Percentiles rank a stretch among this genome's conserved stretches.
Evolutionary conservation across 441 rosid genomes (phyloP).

Genomic region (Pelargonium cotyledonis): DNA sequence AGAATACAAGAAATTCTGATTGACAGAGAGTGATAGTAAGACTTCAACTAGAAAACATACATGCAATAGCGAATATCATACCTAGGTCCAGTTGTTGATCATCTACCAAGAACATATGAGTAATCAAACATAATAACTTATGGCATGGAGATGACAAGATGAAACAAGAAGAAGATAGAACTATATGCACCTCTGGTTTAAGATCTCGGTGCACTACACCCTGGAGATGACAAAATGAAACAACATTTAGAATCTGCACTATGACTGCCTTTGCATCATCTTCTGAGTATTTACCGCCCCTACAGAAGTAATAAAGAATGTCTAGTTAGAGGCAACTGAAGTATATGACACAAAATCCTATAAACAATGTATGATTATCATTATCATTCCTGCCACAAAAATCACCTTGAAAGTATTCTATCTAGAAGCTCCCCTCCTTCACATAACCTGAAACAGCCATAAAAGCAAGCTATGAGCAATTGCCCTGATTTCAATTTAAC

Average conservation of each 20-base stretch:
- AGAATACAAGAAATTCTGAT: conserved; percentile 82
- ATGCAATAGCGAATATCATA: conserved; percentile 6
- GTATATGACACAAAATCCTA: conserved; percentile 10
- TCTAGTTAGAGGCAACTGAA: conserved; percentile 24
- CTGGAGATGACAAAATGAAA: conserved; percentile 84
- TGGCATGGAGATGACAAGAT: neutral
- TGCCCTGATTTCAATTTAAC: neutral
- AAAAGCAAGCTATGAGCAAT: conserved; percentile 2
- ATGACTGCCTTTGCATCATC: conserved; percentile 86
- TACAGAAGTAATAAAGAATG: conserved; percentile 24
- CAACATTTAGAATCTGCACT: conserved; percentile 79
- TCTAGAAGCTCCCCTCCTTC: conserved; percentile 98
- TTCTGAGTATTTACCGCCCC: conserved; percentile 95
- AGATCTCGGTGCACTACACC: conserved; percentile 96
- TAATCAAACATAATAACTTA: neutral
- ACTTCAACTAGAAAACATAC: conserved; percentile 22
- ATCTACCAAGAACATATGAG: conserved; percentile 4
- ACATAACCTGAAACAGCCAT: conserved; percentile 68
- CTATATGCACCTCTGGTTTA: conserved; percentile 79
- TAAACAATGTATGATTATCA: neutral
- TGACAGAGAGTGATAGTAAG: neutral
- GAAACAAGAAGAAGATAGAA: conserved; percentile 16
- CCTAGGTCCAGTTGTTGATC: neutral
- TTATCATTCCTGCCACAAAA: neutral
- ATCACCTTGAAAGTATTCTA: conserved; percentile 83